Base-by-base conservation (phyloP, 345 rosid species). In the Camelina sativa region DNA sequence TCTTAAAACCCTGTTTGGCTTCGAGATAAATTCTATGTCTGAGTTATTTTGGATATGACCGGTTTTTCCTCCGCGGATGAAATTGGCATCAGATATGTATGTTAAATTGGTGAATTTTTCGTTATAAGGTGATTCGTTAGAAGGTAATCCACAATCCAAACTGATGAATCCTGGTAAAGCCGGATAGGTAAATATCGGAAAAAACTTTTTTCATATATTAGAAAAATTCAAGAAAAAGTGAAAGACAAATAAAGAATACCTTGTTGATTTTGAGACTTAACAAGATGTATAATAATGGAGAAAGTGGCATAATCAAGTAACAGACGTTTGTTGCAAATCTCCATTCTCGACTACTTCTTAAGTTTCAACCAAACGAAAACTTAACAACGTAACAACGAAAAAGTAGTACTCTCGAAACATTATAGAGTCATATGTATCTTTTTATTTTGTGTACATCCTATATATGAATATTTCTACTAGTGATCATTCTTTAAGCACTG, bases 101-200 rank as follows among this genome's bases (percentile, higher is more conserved):
- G 44, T 13, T 37, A 86, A 43, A 13, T 72, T 78, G 28, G 79
- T 79, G 0, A 4, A 1, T 7, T 1, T 15, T 22, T 82, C 84
- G 3, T 34, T 62, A 11, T 84, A 84, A 23, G 55, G 65, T 4
- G 74, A 20, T 4, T 70, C 76, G 7, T 48, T 30, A 8, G 76
- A 50, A 11, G 76, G 67, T 22, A 69, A 76, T 16, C 87, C 89
- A 59, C 86, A 83, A 47, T 81, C 86, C 56, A 85, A 71, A 70
- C 85, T 85, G 55, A 81, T 71, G 76, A 81, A 83, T 25, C 84
- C 86, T 81, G 75, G 7, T 47, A 51, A 53, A 7, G 32, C 0
- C 0, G 4, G 20, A 22, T 41, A 32, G 7, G 44, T 4, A 59
- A 19, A 13, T 23, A 25, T 23, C 2, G 32, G 32, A 52, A 52